Percentiles rank a stretch among this genome's conserved stretches.
phyloP scores from a whole-genome alignment of 2,329 filamentous ascomycete species.

The Talaromyces sp. region DNA sequence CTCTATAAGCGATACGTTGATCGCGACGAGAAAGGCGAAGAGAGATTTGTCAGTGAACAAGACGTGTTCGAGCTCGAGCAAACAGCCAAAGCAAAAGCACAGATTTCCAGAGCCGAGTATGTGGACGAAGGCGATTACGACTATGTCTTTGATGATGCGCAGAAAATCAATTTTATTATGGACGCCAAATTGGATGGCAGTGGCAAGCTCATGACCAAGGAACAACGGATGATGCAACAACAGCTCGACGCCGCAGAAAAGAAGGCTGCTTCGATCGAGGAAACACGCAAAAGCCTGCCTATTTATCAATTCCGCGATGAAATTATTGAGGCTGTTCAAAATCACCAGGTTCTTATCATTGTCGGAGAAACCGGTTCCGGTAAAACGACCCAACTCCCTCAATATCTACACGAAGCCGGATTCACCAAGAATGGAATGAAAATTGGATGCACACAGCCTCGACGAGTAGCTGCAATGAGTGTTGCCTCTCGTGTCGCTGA shows the following conservation, averaged over 20 bases:
- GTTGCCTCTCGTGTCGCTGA: conserved; percentile 95
- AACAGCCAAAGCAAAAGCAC: conserved; percentile 77
- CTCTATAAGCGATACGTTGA: conserved; percentile 90
- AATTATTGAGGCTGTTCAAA: conserved; percentile 76
- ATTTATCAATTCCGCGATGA: conserved; percentile 84
- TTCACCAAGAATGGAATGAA: conserved; percentile 80
- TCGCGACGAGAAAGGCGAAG: conserved; percentile 77
- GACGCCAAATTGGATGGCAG: conserved; percentile 70
- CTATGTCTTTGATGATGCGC: conserved; percentile 85
- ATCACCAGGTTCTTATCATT: conserved; percentile 84
- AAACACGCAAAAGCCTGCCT: conserved; percentile 82
- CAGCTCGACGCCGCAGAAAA: conserved; percentile 85
- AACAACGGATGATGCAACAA: conserved; percentile 72
- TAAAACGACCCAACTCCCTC: conserved; percentile 92
- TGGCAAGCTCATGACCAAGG: conserved; percentile 65
- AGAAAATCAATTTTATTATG: conserved; percentile 79
- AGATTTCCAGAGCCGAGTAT: conserved; percentile 69
- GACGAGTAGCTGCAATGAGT: conserved; percentile 94
- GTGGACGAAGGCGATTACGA: conserved; percentile 81
- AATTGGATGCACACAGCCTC: conserved; percentile 88
- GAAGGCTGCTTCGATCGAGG: conserved; percentile 81
- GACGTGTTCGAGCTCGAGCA: conserved; percentile 96
- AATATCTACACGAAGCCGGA: conserved; percentile 87
- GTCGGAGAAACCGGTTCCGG: conserved; percentile 93
- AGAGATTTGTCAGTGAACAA: conserved; percentile 86